Evolutionary conservation across 2,329 filamentous ascomycete genomes (phyloP), one percentile per base, ranked within the genome.

Genomic region (Aspergillus alliaceus): DNA sequence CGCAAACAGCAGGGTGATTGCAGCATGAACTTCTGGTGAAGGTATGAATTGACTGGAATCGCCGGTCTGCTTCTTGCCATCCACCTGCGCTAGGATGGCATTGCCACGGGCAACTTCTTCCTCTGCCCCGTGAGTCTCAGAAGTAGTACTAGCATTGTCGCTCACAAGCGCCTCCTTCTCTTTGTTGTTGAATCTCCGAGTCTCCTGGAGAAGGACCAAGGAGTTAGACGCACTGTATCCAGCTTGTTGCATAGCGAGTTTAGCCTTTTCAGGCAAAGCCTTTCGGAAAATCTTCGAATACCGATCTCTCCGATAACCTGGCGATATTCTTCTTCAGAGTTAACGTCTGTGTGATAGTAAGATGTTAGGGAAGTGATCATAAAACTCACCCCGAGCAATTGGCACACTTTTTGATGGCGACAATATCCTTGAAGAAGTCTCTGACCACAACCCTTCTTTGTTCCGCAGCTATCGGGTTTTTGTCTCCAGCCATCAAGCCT

Each of bases 251-350:
- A 96, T 96, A 60, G 88, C 86, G 40, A 86, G 83, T 71, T 87
- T 86, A 34, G 95, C 87, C 73, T 96, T 96, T 47, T 82, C 76
- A 47, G 82, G 84, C 56, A 97, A 78, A 2, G 89, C 81, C 70
- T 90, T 95, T 71, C 93, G 88, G 74, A 98, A 99, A 53, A 99
- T 92, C 75, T 98, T 99, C 70, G 93, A 89, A 67, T 87, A 95
- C 42, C 89, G 84, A 68, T 99, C 93, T 73, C 96, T 97, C 66
- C 93, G 87, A 75, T 91, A 98, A 2, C 82, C 81, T 11, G 92
- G 93, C 14, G 90, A 93, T 59, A 95, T 85, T 27, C 89, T 90
- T 59, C 60, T 7, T 42, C 11, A n/a, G 44, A 25, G 59, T 69
- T 62, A 70, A 66, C 58, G 57, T 53, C 37, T 44, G 27, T 25